These are phyloP conservation scores for Aegle marmelos DNA, from an alignment of 345 rosid genomes.

Conservation along the genomic window DNA sequence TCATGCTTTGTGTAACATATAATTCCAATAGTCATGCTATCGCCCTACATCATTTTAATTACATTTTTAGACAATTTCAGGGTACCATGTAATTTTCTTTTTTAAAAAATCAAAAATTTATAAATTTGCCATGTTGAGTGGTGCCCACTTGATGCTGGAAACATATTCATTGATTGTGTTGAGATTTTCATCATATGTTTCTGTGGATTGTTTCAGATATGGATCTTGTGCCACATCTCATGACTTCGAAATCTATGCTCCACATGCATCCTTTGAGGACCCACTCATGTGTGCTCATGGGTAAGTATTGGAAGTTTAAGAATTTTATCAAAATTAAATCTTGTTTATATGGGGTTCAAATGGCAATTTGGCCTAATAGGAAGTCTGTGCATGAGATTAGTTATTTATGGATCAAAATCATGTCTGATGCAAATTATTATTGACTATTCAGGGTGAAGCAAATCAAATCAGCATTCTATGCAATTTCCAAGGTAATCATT, in stretches of 20 bases:
- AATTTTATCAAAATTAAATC: background rate
- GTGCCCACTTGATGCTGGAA: background rate
- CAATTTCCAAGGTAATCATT: slow-evolving; percentile 58
- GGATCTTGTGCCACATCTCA: slow-evolving; percentile 55
- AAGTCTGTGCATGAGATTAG: background rate
- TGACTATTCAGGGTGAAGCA: slow-evolving; percentile 63
- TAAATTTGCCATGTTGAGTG: background rate
- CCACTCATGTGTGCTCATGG: slow-evolving; percentile 91
- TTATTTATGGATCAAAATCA: background rate
- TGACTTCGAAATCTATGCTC: slow-evolving; percentile 80
- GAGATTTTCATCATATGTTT: background rate
- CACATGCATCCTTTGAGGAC: slow-evolving; percentile 84
- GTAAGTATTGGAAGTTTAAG: slow-evolving; percentile 29
- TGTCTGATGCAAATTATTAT: background rate
- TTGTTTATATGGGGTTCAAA: background rate
- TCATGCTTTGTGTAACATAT: background rate
- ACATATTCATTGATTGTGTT: background rate
- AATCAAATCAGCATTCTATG: slow-evolving; percentile 93
- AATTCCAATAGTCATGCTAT: background rate
- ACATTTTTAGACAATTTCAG: background rate
- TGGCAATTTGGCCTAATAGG: background rate
- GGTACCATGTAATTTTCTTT: background rate
- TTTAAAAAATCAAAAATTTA: background rate
- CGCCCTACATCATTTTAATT: background rate
- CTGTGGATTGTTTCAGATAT: slow-evolving; percentile 48